phyloP scores from a whole-genome alignment of 805 yeast species.

The Clavispora carvajalis region DNA sequence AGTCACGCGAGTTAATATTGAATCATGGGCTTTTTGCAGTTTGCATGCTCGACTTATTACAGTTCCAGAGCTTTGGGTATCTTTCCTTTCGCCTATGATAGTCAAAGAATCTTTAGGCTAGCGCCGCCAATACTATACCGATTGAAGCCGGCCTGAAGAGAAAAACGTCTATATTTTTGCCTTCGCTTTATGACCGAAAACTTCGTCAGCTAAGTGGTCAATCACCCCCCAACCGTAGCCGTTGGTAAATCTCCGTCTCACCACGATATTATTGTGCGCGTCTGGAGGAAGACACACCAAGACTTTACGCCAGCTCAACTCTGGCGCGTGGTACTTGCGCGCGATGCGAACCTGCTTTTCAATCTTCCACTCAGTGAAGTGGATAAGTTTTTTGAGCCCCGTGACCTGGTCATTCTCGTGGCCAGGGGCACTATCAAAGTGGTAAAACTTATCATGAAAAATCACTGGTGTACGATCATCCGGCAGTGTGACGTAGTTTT shows the following conservation, averaged over 20 bases:
- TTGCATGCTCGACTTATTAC: too few species aligned
- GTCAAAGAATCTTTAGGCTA: too few species aligned
- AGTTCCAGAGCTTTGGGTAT: too few species aligned
- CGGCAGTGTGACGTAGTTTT: constrained; percentile 29
- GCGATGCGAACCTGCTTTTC: constrained; percentile 39
- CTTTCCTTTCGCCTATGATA: too few species aligned
- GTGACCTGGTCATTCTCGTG: constrained; percentile 13
- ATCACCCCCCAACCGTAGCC: constrained; percentile 46
- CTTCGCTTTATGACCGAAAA: constrained; percentile 13
- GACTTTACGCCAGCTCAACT: constrained; percentile 40
- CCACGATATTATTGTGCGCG: constrained; percentile 42
- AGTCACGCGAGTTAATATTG: too few species aligned
- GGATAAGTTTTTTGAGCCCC: constrained; percentile 16
- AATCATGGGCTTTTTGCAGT: too few species aligned
- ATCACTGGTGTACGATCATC: constrained; percentile 30
- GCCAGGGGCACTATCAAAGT: constrained; percentile 25
- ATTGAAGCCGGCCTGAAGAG: too few species aligned
- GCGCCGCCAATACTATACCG: too few species aligned
- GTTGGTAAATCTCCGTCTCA: constrained; percentile 38
- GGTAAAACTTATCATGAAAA: constrained; percentile 40
- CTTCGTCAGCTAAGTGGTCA: constrained; percentile 32
- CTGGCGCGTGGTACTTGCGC: constrained; percentile 32
- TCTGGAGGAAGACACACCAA: constrained; percentile 41
- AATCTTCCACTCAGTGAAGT: constrained; percentile 30
- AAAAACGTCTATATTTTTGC: constrained; percentile 11